Conservation (phyloP, 495 filamentous ascomycete species). For the Cairneyella variabilis region DNA sequence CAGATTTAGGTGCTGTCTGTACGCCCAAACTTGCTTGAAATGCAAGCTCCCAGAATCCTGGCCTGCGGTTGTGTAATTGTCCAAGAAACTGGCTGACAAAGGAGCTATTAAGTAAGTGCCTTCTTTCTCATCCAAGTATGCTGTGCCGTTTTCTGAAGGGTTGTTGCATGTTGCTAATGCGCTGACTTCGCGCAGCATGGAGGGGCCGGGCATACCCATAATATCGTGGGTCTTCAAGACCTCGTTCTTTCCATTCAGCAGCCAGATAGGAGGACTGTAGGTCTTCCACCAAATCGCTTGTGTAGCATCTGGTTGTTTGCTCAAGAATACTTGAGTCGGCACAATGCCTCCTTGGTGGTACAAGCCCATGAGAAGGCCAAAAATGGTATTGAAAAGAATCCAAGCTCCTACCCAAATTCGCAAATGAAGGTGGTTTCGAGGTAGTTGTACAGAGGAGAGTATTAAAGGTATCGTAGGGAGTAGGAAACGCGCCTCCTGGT, state of each 20-base stretch:
- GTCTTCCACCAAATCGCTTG: slow-evolving; percentile 96
- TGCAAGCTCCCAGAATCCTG: slow-evolving; percentile 39
- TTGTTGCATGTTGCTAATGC: slow-evolving; percentile 51
- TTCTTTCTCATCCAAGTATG: slow-evolving; percentile 43
- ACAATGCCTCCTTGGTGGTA: slow-evolving; percentile 95
- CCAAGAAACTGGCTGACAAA: slow-evolving; percentile 67
- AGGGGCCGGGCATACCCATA: slow-evolving; percentile 68
- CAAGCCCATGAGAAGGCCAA: slow-evolving; percentile 82
- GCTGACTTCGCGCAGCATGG: slow-evolving; percentile 56
- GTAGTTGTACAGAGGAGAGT: slow-evolving; percentile 74
- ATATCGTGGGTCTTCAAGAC: slow-evolving; percentile 69
- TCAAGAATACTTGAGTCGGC: slow-evolving; percentile 67
- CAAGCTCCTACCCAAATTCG: slow-evolving; percentile 63
- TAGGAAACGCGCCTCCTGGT: slow-evolving; percentile 94
- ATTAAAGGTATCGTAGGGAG: slow-evolving; percentile 86
- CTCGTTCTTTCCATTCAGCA: slow-evolving; percentile 72
- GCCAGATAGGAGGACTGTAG: slow-evolving; percentile 89
- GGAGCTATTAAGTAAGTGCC: slow-evolving; percentile 67
- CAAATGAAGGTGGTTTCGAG: slow-evolving; percentile 44
- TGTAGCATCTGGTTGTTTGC: slow-evolving; percentile 54
- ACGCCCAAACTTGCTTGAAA: slow-evolving; percentile 67
- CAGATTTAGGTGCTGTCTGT: slow-evolving; percentile 74
- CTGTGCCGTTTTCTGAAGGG: slow-evolving; percentile 34
- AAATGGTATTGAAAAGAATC: slow-evolving; percentile 75
- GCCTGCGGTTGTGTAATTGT: slow-evolving; percentile 51